Conservation (phyloP, 78 protist genomes). For the Dictyostelium intermedium region DNA sequence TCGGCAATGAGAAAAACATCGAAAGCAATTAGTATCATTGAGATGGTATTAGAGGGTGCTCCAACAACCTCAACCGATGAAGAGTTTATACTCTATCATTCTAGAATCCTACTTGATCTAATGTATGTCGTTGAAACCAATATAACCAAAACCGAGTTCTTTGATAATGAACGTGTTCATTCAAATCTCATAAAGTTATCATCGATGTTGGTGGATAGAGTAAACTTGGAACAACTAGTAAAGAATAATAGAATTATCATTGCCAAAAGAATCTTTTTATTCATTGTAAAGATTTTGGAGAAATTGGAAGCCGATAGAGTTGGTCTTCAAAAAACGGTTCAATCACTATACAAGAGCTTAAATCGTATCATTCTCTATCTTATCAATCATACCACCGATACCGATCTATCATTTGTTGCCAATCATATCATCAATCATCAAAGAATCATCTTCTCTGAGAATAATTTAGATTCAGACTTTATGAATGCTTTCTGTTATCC, state of each 20-base stretch:
- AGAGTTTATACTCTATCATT: conserved; percentile 44
- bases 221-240: conserved; percentile 21
- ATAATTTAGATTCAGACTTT: conserved; percentile 51
- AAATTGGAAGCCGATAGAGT: conserved; percentile 59
- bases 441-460: conserved; percentile 51
- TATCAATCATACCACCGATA: background rate
- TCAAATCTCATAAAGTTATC: conserved; percentile 28
- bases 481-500: conserved; percentile 28
- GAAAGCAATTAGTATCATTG: conserved; percentile 30
- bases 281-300: conserved; percentile 60
- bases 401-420: conserved; percentile 6
- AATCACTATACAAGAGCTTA: conserved; percentile 22
- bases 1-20: conserved; percentile 44
- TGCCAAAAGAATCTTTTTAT: conserved; percentile 12
- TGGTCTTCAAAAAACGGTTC: conserved; percentile 14
- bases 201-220: conserved; percentile 54
- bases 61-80: conserved; percentile 7
- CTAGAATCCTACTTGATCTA: conserved; percentile 23
- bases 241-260: background rate
- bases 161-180: conserved; percentile 55
- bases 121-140: conserved; percentile 53
- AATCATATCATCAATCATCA: conserved; percentile 60
- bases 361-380: conserved; percentile 37
- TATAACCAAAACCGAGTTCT: conserved; percentile 52
- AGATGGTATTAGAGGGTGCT: conserved; percentile 28